Conservation (phyloP, 805 yeast genomes). For the Cyberlindnera americana region DNA sequence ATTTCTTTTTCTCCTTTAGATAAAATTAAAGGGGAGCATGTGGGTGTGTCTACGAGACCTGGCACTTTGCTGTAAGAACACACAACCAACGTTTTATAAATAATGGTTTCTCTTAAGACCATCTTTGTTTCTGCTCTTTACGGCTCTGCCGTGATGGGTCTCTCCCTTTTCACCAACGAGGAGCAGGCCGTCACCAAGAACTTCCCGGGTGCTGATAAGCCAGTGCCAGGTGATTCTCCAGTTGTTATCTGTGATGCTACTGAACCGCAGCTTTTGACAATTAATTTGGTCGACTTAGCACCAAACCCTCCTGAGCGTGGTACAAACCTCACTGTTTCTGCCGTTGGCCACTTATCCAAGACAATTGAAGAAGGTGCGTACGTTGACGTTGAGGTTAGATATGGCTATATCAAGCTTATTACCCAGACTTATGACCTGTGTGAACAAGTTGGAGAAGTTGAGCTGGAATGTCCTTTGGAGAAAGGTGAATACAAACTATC, state of each 20-base stretch:
- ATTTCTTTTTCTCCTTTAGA: background rate
- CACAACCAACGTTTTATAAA: too few relatives aligned
- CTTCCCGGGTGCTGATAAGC: slow-evolving; percentile 44
- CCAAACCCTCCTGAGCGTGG: slow-evolving; percentile 94
- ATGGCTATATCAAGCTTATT: slow-evolving; percentile 85
- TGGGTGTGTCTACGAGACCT: too few relatives aligned
- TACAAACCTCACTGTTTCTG: slow-evolving; percentile 73
- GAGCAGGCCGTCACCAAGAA: slow-evolving; percentile 21
- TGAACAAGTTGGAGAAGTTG: slow-evolving; percentile 80
- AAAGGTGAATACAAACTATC: slow-evolving; percentile 64
- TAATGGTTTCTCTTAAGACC: slow-evolving; percentile 14
- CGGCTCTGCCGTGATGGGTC: slow-evolving; percentile 3
- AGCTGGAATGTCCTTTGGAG: slow-evolving; percentile 76
- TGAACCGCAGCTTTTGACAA: slow-evolving; percentile 58
- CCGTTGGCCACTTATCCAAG: slow-evolving; percentile 57
- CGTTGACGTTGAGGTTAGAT: slow-evolving; percentile 88
- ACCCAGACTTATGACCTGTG: slow-evolving; percentile 93
- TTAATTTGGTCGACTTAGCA: slow-evolving; percentile 53
- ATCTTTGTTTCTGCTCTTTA: slow-evolving; percentile 9
- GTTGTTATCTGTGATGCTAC: slow-evolving; percentile 68
- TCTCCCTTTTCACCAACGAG: slow-evolving; percentile 21
- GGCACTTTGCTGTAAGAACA: too few relatives aligned
- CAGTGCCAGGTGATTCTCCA: slow-evolving; percentile 91
- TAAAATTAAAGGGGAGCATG: background rate
- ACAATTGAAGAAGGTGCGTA: slow-evolving; percentile 81